Conservation (phyloP, 169 alveolate species). For the Plasmodium cynomolgi region DNA sequence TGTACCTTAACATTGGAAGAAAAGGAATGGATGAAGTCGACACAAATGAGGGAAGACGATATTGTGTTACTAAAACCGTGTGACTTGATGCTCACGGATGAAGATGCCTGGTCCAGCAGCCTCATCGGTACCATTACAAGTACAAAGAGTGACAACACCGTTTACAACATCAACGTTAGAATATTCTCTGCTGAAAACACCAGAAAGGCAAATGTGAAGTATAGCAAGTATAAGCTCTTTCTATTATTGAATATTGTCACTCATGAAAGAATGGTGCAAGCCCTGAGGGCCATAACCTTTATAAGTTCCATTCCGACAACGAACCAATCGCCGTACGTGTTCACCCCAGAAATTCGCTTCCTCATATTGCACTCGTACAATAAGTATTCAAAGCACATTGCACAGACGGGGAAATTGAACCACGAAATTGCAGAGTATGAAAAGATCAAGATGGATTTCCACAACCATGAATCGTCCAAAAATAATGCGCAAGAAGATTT, state of each 20-base stretch:
- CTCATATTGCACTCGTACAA: constrained; percentile 54
- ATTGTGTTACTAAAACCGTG: constrained; percentile 79
- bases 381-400: constrained; percentile 57
- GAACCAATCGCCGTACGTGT: constrained; percentile 72
- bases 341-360: constrained; percentile 74
- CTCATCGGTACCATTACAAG: constrained; percentile 58
- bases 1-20: constrained; percentile 74
- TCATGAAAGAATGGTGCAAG: constrained; percentile 83
- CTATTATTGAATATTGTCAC: constrained; percentile 66
- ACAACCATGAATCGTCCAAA: constrained; percentile 33
- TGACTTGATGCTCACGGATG: constrained; percentile 52
- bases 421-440: constrained; percentile 56
- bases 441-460: constrained; percentile 63
- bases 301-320: constrained; percentile 66
- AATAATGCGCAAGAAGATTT: constrained; percentile 36
- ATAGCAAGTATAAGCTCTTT: constrained; percentile 58
- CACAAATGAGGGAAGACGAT: constrained; percentile 83
- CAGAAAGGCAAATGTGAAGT: constrained; percentile 61
- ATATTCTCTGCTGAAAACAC: constrained; percentile 74
- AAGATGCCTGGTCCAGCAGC: constrained; percentile 78
- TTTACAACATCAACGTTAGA: constrained; percentile 57
- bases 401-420: constrained; percentile 63
- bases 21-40: constrained; percentile 74
- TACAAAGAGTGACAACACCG: constrained; percentile 52
- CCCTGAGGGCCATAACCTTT: constrained; percentile 79